A percentile compares a stretch with the other conserved stretches of the same genome.
Conservation (phyloP, 192 early-diverging fungal genomes). For the Dispira simplex region DNA sequence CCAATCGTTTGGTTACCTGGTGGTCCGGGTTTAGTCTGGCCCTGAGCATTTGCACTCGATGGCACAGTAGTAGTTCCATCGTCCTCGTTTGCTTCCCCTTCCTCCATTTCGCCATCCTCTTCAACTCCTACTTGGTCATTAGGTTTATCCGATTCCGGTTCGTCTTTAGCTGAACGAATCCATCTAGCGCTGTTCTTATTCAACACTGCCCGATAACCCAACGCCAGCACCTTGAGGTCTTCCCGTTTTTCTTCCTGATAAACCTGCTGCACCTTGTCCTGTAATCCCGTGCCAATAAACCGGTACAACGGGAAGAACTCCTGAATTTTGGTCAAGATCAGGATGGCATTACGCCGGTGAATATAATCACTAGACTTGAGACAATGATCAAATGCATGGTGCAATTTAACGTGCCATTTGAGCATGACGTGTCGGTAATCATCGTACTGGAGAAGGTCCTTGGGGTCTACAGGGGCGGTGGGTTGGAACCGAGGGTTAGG, state of each 20-base stretch:
- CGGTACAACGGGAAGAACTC: slow-evolving; percentile 42
- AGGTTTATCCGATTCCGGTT: too few relatives aligned
- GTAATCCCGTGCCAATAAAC: slow-evolving; percentile 35
- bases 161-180: not conserved
- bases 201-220: slow-evolving; percentile 30
- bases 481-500: slow-evolving; percentile 15
- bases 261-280: slow-evolving; percentile 25
- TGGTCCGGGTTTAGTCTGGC: too few relatives aligned
- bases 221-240: slow-evolving; percentile 57
- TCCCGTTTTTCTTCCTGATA: slow-evolving; percentile 37
- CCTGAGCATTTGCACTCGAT: too few relatives aligned
- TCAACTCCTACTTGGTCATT: too few relatives aligned
- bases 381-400: slow-evolving; percentile 19
- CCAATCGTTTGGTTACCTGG: too few relatives aligned
- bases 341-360: slow-evolving; percentile 57
- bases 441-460: slow-evolving; percentile 34
- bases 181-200: slow-evolving; percentile 9
- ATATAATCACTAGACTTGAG: slow-evolving; percentile 48
- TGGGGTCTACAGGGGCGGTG: slow-evolving; percentile 17
- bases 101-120: too few relatives aligned
- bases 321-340: slow-evolving; percentile 45
- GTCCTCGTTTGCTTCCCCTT: too few relatives aligned
- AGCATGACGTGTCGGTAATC: slow-evolving; percentile 43
- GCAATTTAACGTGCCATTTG: slow-evolving; percentile 60
- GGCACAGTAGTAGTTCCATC: too few relatives aligned